Conservation (phyloP, 345 rosid species). For the Lumnitzera racemosa region DNA sequence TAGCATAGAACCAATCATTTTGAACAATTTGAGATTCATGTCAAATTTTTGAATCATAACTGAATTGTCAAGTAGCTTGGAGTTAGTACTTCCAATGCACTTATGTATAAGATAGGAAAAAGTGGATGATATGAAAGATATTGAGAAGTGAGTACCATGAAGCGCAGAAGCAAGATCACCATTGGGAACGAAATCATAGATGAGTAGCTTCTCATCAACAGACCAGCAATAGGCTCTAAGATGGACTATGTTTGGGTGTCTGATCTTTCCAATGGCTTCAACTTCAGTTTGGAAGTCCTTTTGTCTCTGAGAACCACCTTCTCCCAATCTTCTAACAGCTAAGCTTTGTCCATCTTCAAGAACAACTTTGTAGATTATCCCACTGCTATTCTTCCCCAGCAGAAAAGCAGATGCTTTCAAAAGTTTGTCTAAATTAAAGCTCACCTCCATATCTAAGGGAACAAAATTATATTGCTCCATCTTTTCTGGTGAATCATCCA, state of each 20-base stretch:
- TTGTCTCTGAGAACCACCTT: conserved; percentile 60
- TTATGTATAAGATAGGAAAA: too few relatives aligned
- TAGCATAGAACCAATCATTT: too few relatives aligned
- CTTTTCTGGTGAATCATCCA: conserved; percentile 38
- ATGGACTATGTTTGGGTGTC: conserved; percentile 65
- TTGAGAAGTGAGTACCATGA: conserved; percentile 42
- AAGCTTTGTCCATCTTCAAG: conserved; percentile 56
- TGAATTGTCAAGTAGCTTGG: too few relatives aligned
- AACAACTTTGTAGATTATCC: conserved; percentile 81
- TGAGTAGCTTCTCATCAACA: conserved; percentile 71
- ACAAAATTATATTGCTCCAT: conserved; percentile 58
- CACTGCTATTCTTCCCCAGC: conserved; percentile 76
- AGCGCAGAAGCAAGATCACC: conserved; percentile 69
- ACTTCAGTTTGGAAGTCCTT: conserved; percentile 85
- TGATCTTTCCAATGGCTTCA: conserved; percentile 79
- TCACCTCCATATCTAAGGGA: conserved; percentile 45
- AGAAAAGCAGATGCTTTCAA: conserved; percentile 91
- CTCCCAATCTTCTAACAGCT: conserved; percentile 77
- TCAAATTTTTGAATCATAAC: too few relatives aligned
- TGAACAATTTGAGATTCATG: too few relatives aligned
- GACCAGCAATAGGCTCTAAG: conserved; percentile 95
- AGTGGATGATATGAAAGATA: neutral
- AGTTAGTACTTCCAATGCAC: too few relatives aligned
- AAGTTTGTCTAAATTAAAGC: conserved; percentile 71
- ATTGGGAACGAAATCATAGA: conserved; percentile 73